Evolutionary conservation across 306 rosid genomes (phyloP).

Genomic region (Quercus gilva): DNA sequence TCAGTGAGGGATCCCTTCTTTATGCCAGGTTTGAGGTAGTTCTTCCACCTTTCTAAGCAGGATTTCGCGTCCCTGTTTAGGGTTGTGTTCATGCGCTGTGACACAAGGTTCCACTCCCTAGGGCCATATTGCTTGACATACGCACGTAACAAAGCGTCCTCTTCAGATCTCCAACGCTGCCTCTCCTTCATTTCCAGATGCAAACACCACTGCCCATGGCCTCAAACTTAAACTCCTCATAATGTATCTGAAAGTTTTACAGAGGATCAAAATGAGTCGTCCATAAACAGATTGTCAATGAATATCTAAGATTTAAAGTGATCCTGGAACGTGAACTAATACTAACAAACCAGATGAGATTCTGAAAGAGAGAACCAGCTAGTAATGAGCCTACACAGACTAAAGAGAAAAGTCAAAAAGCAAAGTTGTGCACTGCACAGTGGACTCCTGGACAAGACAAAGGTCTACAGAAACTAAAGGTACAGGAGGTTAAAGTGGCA

Average conservation of each 20-base stretch:
- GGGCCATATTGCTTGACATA: constrained; percentile 86
- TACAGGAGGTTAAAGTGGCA: background rate
- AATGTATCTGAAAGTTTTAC: constrained; percentile 47
- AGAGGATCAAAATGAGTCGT: constrained; percentile 18
- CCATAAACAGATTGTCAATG: background rate
- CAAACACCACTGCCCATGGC: constrained; percentile 52
- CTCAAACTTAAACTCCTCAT: constrained; percentile 59
- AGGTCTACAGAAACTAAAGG: background rate
- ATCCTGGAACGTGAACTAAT: background rate
- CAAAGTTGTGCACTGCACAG: background rate
- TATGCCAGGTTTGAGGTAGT: constrained; percentile 81
- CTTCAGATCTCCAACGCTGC: constrained; percentile 80
- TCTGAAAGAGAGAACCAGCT: background rate
- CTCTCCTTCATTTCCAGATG: constrained; percentile 81
- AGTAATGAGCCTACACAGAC: background rate
- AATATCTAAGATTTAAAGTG: background rate
- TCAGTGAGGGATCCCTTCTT: constrained; percentile 82
- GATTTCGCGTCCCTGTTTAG: constrained; percentile 78
- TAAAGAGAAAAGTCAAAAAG: background rate
- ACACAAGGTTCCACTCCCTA: constrained; percentile 88
- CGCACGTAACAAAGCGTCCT: constrained; percentile 73
- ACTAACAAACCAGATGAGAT: background rate
- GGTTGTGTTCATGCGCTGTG: constrained; percentile 79
- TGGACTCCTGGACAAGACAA: background rate
- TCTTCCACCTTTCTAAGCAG: constrained; percentile 90